Evolutionary conservation across 1,284 basidiomycete genomes (phyloP).

Genomic region (Pseudozyma thailandica): DNA sequence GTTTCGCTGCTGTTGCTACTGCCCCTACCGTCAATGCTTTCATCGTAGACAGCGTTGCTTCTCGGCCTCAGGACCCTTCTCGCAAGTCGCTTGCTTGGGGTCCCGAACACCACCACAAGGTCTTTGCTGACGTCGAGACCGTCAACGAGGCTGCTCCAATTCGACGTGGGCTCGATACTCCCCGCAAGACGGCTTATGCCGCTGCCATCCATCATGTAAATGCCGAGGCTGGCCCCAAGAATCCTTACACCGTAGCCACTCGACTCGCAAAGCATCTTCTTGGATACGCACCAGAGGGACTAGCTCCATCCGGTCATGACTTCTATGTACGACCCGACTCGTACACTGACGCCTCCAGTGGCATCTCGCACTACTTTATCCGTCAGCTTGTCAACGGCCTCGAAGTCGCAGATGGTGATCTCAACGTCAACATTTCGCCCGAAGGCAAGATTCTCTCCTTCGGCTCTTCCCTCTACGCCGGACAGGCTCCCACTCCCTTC

Average conservation of each 20-base stretch:
- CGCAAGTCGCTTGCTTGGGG: constrained; percentile 58
- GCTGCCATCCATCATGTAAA: constrained; percentile 48
- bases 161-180: constrained; percentile 22
- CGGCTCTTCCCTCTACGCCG: constrained; percentile 53
- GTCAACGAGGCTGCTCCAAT: constrained; percentile 17
- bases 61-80: constrained; percentile 39
- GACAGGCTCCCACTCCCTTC: constrained; percentile 46
- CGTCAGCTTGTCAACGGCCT: constrained; percentile 58
- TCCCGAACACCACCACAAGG: constrained; percentile 48
- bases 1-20: constrained; percentile 27
- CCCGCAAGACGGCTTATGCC: constrained; percentile 40
- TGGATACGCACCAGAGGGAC: constrained; percentile 26
- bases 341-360: constrained; percentile 54
- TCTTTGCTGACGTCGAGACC: constrained; percentile 39
- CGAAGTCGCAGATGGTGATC: constrained; percentile 54
- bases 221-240: constrained; percentile 37
- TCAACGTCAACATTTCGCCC: constrained; percentile 53
- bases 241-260: constrained; percentile 43
- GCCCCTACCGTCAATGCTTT: constrained; percentile 19
- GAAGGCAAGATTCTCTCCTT: constrained; percentile 56
- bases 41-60: constrained; percentile 11
- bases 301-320: constrained; percentile 41
- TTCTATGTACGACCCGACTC: constrained; percentile 57
- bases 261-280: constrained; percentile 48
- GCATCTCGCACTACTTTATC: constrained; percentile 54